Evolutionary conservation across 2,329 filamentous ascomycete species (phyloP).

Genomic region (Lojkania enalia): DNA sequence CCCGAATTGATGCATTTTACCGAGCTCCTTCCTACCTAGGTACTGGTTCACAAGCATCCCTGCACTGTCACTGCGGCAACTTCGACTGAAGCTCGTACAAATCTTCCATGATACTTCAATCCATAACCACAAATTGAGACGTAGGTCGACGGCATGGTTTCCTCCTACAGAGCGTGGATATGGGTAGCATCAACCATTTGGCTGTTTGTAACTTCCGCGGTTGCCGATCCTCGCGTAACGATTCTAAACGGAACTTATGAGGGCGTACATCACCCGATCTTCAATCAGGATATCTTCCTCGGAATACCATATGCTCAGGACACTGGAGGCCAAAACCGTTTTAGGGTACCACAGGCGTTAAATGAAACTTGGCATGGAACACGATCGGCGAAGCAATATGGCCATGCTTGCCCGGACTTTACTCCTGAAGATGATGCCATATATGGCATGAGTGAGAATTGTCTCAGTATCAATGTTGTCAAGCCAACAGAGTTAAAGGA

Average conservation of each 20-base stretch:
- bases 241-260: constrained; percentile 43
- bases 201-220: constrained; percentile 14
- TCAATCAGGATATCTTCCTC: constrained; percentile 53
- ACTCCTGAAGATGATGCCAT: constrained; percentile 23
- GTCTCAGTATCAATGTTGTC: constrained; percentile 65
- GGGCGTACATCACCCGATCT: constrained; percentile 35
- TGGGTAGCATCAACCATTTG: constrained; percentile 16
- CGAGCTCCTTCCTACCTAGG: no score
- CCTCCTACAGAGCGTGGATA: constrained; percentile 23
- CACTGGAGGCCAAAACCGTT: constrained; percentile 58
- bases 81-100: no score
- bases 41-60: no score
- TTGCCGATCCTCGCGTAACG: constrained; percentile 29
- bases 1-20: no score
- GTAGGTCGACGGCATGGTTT: constrained; percentile 15
- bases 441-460: constrained; percentile 58
- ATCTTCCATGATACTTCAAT: no score
- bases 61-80: no score
- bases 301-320: constrained; percentile 61
- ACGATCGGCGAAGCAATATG: constrained; percentile 47
- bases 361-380: constrained; percentile 50
- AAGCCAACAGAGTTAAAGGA: constrained; percentile 53
- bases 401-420: constrained; percentile 46
- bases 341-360: constrained; percentile 55
- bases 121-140: no score